Evolutionary conservation across 257 asterid species (phyloP).

Genomic region (Solanum sejunctum): DNA sequence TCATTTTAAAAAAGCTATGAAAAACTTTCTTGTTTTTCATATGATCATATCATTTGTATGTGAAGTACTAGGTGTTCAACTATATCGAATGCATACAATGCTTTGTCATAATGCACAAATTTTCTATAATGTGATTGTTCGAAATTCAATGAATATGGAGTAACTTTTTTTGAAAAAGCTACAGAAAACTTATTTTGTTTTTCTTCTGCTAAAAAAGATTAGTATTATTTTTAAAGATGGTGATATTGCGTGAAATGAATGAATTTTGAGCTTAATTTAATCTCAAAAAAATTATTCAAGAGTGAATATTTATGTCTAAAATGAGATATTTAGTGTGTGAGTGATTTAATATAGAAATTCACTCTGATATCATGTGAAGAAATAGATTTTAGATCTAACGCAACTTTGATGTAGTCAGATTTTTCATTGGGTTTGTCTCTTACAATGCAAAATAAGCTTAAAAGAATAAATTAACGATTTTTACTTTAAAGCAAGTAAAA

Average conservation of each 20-base stretch:
- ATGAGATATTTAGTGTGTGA: neutral
- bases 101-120: neutral
- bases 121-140: neutral
- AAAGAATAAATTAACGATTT: fast-evolving
- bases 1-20: neutral
- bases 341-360: neutral
- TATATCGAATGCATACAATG: neutral
- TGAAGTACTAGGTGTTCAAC: neutral
- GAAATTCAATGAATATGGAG: neutral
- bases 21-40: neutral
- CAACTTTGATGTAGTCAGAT: fast-evolving
- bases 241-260: neutral
- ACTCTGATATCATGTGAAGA: neutral
- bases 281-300: neutral
- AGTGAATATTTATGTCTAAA: neutral
- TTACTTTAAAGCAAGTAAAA: neutral
- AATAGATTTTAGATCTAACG: neutral
- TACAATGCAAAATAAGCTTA: neutral
- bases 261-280: neutral
- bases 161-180: neutral
- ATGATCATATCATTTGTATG: neutral
- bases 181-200: neutral
- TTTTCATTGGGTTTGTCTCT: fast-evolving
- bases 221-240: neutral
- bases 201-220: neutral